Base-by-base conservation (phyloP, 768 basidiomycete species). In the Suillus weaverae region DNA sequence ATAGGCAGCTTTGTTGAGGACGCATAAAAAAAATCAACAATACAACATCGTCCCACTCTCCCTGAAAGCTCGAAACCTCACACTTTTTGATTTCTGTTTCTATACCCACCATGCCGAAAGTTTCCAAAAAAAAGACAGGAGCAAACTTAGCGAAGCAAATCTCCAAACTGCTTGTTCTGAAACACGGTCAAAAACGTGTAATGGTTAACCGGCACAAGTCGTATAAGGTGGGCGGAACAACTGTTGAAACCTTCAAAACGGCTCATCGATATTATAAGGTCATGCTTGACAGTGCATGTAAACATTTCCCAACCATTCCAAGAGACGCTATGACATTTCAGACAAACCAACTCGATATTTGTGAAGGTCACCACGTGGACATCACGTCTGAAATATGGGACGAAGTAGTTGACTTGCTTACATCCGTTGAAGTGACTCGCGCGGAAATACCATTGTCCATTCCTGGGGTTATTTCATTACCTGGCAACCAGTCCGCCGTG, bases 261-360 rank as follows among this genome's bases (percentile, higher is more conserved):
- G 51, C 30, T 53, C 30, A 53, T 53, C 8, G 51, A 32, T 53
- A 32, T 20, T 18, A 10, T 18, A 53, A 53, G 51, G 0, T 32
- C 9, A 53, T 53, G 51, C 26, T 53, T 5, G 51, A 53, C 35
- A 16, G 0, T 18, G 51, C 51, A 53, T 33, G 53, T 26, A 59
- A 13, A 51, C 41, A 57, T 30, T 62, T 62, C 46, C 61, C 54
- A 10, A 30, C 38, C 7, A 62, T 62, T 32, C 61, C 61, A 57
- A 55, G 22, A 26, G 20, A 50, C 13, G 10, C 26, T 30, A 18
- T 62, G 18, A 30, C 38, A 4, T 55, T 62, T 14, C 61, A 57
- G 36, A 62, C 61, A n/a, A 36, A 62, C n/a, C 11, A 35, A 13
- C 38, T 62, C 10, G 50, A 62, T 38, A 26, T 62, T 9, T 60